Conservation (phyloP, 2,329 filamentous ascomycete genomes). For the Sporothrix brunneoviolacea region DNA sequence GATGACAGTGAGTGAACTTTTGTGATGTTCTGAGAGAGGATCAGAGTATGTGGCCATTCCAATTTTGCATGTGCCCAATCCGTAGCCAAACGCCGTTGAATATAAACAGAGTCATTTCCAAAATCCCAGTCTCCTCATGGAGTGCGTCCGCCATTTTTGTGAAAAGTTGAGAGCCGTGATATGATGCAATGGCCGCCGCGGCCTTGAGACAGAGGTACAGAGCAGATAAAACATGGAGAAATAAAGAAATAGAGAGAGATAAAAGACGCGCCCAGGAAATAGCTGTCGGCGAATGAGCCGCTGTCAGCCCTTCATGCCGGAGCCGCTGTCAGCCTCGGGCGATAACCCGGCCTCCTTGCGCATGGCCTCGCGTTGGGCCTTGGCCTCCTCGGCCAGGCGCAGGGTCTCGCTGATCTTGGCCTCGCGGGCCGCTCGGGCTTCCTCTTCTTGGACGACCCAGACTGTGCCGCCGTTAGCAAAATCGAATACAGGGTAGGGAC, state of each 20-base stretch:
- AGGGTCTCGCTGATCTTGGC: conserved; percentile 29
- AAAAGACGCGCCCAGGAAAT: too few relatives aligned
- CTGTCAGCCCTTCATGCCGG: conserved; percentile 2
- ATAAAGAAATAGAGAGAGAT: not conserved
- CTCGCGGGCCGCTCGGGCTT: conserved; percentile 36
- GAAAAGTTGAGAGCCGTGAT: too few relatives aligned
- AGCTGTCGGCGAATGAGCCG: not conserved
- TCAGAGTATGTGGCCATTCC: too few relatives aligned
- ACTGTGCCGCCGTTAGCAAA: conserved; percentile 29
- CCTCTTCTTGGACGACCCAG: conserved; percentile 46
- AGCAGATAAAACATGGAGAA: not conserved
- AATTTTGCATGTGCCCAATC: not conserved
- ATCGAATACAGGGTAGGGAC: not conserved
- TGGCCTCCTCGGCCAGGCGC: conserved; percentile 35
- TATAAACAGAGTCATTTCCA: too few relatives aligned
- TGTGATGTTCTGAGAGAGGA: too few relatives aligned
- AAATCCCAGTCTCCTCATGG: too few relatives aligned
- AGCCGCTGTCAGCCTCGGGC: conserved; percentile 20
- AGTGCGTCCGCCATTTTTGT: too few relatives aligned
- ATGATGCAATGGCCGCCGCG: too few relatives aligned
- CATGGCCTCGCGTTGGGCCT: conserved; percentile 41
- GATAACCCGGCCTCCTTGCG: conserved; percentile 40
- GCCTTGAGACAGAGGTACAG: too few relatives aligned
- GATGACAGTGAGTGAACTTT: too few relatives aligned
- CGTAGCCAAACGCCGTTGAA: conserved; percentile 7